These are phyloP conservation scores for Neurospora sp. DNA, from an alignment of 495 filamentous ascomycete genomes.

Conservation along the genomic window DNA sequence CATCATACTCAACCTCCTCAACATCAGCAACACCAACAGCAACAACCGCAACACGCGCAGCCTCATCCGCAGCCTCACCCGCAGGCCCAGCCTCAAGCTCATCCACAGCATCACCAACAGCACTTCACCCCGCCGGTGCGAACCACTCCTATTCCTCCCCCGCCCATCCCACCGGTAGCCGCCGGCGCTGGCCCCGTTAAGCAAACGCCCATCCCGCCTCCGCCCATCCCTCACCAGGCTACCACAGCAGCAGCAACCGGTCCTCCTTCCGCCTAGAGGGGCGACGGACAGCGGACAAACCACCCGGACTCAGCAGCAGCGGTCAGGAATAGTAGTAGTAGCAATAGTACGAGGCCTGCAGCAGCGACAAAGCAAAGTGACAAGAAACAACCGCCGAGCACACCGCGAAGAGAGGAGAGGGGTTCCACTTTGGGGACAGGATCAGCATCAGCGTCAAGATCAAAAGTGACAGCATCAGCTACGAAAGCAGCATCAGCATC, in stretches of 20 bases:
- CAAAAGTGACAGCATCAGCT: background rate
- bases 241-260: conserved; percentile 1
- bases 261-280: background rate
- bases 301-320: conserved; percentile 1
- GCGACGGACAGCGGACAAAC: background rate
- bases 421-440: background rate
- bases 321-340: background rate
- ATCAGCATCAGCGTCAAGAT: background rate
- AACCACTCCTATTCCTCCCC: conserved; percentile 20
- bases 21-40: background rate
- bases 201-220: conserved; percentile 25
- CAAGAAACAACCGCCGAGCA: background rate
- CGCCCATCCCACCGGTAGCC: conserved; percentile 14
- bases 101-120: conserved; percentile 2
- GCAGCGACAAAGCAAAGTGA: background rate
- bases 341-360: background rate
- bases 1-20: background rate
- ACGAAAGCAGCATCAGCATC: background rate
- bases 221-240: conserved; percentile 18
- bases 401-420: background rate
- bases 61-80: background rate
- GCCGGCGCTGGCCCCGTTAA: background rate
- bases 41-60: conserved; percentile 1
- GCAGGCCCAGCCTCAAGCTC: background rate
- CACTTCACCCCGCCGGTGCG: conserved; percentile 9